Evolutionary conservation across 2,329 filamentous ascomycete species (phyloP), one percentile per base, ranked within the genome.

Genomic region (Epichloe brachyelytri): DNA sequence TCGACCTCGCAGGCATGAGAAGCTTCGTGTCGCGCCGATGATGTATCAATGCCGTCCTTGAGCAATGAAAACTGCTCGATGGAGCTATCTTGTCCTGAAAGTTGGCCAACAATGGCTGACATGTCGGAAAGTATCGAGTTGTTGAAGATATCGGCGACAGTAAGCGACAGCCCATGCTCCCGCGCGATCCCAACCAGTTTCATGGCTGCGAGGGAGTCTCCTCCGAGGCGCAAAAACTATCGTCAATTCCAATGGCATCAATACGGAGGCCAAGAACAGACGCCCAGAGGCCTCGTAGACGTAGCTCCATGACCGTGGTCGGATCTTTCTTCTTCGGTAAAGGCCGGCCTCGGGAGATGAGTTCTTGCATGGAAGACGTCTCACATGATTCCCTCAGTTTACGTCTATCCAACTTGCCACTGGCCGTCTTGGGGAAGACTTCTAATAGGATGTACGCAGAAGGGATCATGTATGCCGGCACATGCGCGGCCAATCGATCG

Each of bases 121-220:
- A 50, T 50, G 33, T 46, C 50, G 14, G 12, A n/a, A 19, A 57
- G 40, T 4, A 34, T 19, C 2, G 55, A 48, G 40, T 53, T 19
- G n/a, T 52, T 56, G 59, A 76, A 73, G 36, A 73, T 67, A 17
- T 68, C 63, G 0, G 70, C 65, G 1, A 75, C 72, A 10, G 61
- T 68, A 22, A 75, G 46, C 1, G 59, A 51, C 26, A 72, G 51
- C 0, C 64, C 66, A 12, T 66, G 59, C 14, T 63, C 60, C 36
- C 70, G 61, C 4, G 68, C 66, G 12, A 63, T 48, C 0, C 53
- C 48, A 1, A 56, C 57, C 59, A 54, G 68, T 45, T 66, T 69
- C 69, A 76, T 77, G 1, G 72, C 71, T 2, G 63, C 51, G 3
- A 75, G 63, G 0, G 72, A 75, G 54, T 75, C 71, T 22, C 73